Percentiles rank a stretch among this genome's conserved stretches.
Evolutionary conservation across 129 eudicot species (phyloP).

Genomic region (Lonicera japonica): DNA sequence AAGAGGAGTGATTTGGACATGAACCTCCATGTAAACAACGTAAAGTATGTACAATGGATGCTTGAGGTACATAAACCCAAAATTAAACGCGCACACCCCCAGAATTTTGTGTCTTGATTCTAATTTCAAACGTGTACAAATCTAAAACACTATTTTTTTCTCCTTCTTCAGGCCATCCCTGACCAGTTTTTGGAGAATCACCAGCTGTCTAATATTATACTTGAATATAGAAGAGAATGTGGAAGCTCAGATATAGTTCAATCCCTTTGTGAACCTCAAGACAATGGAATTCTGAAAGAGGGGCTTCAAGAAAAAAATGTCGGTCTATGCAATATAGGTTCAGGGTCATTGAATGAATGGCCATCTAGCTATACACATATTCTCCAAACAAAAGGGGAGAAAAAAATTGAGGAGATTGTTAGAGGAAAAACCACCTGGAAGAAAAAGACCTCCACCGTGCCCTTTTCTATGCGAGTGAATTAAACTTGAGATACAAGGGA

Average conservation of each 20-base stretch:
- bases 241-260: slow-evolving; percentile 59
- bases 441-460: slow-evolving; percentile 24
- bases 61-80: slow-evolving; percentile 61
- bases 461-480: slow-evolving; percentile 12
- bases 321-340: slow-evolving; percentile 23
- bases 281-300: slow-evolving; percentile 23
- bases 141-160: neutral
- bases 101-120: neutral
- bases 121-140: neutral
- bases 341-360: slow-evolving; percentile 32
- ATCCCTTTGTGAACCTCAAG: slow-evolving; percentile 57
- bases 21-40: slow-evolving; percentile 92
- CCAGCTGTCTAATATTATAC: slow-evolving; percentile 39
- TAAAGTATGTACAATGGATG: slow-evolving; percentile 85
- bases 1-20: slow-evolving; percentile 88
- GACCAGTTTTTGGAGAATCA: slow-evolving; percentile 50
- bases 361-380: slow-evolving; percentile 53
- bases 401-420: slow-evolving; percentile 50
- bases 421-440: slow-evolving; percentile 73
- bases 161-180: slow-evolving; percentile 47
- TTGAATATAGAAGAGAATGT: slow-evolving; percentile 77
- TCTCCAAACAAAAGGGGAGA: slow-evolving; percentile 51
- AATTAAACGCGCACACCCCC: too few relatives aligned
- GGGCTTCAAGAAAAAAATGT: slow-evolving; percentile 25
- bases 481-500: neutral